Conservation (phyloP, 169 alveolate genomes). For the Plasmodium ovale region DNA sequence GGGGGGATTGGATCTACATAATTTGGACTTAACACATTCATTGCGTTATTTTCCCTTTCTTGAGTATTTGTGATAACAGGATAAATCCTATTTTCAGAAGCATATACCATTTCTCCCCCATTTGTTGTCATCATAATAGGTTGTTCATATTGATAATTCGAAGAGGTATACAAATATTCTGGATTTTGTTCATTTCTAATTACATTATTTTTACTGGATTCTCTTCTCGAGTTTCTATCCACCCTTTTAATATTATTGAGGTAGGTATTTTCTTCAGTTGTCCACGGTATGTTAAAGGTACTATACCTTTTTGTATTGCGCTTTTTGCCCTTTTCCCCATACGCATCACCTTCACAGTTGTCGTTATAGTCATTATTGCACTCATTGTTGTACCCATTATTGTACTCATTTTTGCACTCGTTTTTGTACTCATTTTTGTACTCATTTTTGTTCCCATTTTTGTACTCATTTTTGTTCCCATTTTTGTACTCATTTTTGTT, state of each 20-base stretch:
- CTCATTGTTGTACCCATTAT: neutral
- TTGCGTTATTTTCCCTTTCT: slow-evolving; percentile 2
- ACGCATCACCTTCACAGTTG: neutral
- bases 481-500: neutral
- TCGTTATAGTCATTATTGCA: neutral
- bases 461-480: neutral
- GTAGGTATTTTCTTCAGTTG: neutral
- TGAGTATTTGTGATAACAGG: slow-evolving; percentile 32
- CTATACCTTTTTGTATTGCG: neutral
- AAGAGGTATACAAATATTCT: slow-evolving; percentile 6
- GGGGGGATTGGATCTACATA: slow-evolving; percentile 67
- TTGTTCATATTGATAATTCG: slow-evolving; percentile 16
- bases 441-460: neutral
- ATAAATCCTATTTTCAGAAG: neutral
- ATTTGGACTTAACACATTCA: slow-evolving; percentile 39
- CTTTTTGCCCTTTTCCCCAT: neutral
- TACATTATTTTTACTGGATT: neutral
- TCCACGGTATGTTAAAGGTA: neutral
- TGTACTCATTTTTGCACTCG: neutral
- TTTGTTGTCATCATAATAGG: neutral
- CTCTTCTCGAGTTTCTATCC: neutral
- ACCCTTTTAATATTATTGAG: neutral
- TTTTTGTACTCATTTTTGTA: too few species aligned
- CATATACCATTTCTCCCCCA: neutral
- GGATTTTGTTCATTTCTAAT: neutral